Conservation (phyloP, 2,329 filamentous ascomycete genomes). For the Penicillium palitans region DNA sequence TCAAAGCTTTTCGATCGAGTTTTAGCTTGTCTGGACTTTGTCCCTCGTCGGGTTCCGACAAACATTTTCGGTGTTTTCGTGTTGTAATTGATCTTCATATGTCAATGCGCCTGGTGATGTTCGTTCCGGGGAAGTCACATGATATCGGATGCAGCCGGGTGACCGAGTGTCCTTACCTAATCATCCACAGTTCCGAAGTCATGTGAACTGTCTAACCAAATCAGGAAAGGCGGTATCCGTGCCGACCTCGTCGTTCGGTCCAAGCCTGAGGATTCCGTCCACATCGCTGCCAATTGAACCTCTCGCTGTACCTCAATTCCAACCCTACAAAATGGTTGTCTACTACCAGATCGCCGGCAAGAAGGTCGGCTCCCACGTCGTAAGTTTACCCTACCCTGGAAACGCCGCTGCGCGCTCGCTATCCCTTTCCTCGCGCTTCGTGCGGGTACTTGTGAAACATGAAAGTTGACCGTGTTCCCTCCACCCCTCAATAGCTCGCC, state of each 20-base stretch:
- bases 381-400: constrained; percentile 37
- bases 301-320: constrained; percentile 22
- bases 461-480: constrained; percentile 17
- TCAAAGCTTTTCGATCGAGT: background rate
- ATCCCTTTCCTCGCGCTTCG: constrained; percentile 23
- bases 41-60: background rate
- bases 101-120: background rate
- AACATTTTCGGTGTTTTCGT: background rate
- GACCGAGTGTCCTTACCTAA: background rate
- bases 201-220: constrained; percentile 21
- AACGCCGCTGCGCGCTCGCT: constrained; percentile 7
- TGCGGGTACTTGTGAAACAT: constrained; percentile 18
- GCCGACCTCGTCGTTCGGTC: constrained; percentile 28
- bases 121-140: constrained; percentile 20
- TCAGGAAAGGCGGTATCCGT: constrained; percentile 23
- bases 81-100: background rate
- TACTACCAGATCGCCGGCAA: constrained; percentile 54
- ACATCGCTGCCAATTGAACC: constrained; percentile 27
- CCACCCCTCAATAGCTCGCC: constrained; percentile 52
- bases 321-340: constrained; percentile 50
- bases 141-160: constrained; percentile 11
- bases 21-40: background rate
- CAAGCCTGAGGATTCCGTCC: constrained; percentile 31
- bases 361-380: constrained; percentile 54
- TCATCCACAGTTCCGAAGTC: constrained; percentile 4